Percentiles rank a stretch among this genome's conserved stretches.
These are phyloP conservation scores for Penicillium corylophilum DNA, from an alignment of 2,329 filamentous ascomycete species.

Conservation along the genomic window DNA sequence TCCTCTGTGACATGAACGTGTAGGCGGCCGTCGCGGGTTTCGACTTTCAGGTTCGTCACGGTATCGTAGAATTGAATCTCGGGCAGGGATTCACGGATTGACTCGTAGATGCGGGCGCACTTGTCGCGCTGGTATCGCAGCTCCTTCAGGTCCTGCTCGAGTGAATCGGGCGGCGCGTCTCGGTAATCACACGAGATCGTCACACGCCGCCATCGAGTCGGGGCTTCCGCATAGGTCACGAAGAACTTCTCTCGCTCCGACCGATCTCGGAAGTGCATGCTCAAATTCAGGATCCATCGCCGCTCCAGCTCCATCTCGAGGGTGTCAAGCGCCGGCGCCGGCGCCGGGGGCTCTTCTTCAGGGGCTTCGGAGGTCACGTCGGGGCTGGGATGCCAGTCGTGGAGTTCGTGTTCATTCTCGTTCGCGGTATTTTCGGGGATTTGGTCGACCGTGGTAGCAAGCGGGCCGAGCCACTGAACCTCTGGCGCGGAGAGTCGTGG, in stretches of 20 bases:
- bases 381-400: slow-evolving; percentile 29
- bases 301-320: slow-evolving; percentile 80
- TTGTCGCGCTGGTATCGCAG: slow-evolving; percentile 88
- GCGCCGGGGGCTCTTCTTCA: slow-evolving; percentile 10
- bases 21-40: slow-evolving; percentile 81
- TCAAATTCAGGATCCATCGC: slow-evolving; percentile 94
- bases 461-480: slow-evolving; percentile 37
- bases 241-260: slow-evolving; percentile 97
- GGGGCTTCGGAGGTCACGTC: slow-evolving; percentile 26
- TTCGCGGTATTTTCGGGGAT: slow-evolving; percentile 24
- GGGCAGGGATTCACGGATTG: slow-evolving; percentile 84
- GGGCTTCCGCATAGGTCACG: slow-evolving; percentile 82
- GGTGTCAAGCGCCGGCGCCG: slow-evolving; percentile 32
- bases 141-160: slow-evolving; percentile 77
- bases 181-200: slow-evolving; percentile 95
- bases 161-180: slow-evolving; percentile 71
- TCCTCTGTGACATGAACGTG: slow-evolving; percentile 99
- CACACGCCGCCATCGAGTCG: slow-evolving; percentile 78
- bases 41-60: slow-evolving; percentile 90
- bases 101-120: slow-evolving; percentile 87
- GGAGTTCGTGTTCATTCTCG: slow-evolving; percentile 27
- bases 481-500: slow-evolving; percentile 44
- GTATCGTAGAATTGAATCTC: slow-evolving; percentile 96
- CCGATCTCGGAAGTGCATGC: slow-evolving; percentile 95
- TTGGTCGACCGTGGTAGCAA: slow-evolving; percentile 34